Base-by-base conservation (phyloP, 2,329 filamentous ascomycete genomes). In the Penicillium digitatum region DNA sequence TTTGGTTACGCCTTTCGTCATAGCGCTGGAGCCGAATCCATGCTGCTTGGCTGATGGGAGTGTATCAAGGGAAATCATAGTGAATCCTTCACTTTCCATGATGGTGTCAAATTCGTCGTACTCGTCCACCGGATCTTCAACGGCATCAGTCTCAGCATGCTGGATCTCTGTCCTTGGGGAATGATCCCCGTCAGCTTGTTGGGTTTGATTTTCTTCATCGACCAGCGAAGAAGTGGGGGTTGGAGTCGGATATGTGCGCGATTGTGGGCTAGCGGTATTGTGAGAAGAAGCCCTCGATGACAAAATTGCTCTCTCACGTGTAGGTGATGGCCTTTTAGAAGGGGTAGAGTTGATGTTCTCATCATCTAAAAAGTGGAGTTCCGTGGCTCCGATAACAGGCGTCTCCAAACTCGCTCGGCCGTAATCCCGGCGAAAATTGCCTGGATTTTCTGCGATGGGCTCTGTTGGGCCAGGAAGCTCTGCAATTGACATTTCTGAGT, bases 31-130 rank as follows among this genome's bases (percentile, higher is more conserved):
- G 24, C 69, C 72, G 35, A 74, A 68, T 2, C 71, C 64, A 54
- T 75, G 71, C 58, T 78, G 74, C 58, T 74, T 74, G 22, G 77
- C 72, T 3, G 80, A 82, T 6, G 78, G 78, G 22, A 82, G 67
- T 3, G 80, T 80, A 54, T 81, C 76, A 42, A 82, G 68, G 12
- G 81, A 82, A 44, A 82, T 80, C 79, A 82, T 81, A 54, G 79
- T 82, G 57, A 82, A 82, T 3, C 78, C 80, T 70, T 82, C 80
- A 59, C 80, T 82, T 66, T 82, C 80, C 59, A 82, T 73, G 20
- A 82, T 80, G 1, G 80, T 79, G 63, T 82, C 80, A 56, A 79
- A 80, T 43, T 80, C 79, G 34, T 69, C 67, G 50, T 79, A 80
- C 42, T 80, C 79, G 37, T 69, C 69, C 5, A 70, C 76, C 27